Evolutionary conservation across 805 yeast species (phyloP).

Genomic region (Groenewaldozyma salmanticensis): DNA sequence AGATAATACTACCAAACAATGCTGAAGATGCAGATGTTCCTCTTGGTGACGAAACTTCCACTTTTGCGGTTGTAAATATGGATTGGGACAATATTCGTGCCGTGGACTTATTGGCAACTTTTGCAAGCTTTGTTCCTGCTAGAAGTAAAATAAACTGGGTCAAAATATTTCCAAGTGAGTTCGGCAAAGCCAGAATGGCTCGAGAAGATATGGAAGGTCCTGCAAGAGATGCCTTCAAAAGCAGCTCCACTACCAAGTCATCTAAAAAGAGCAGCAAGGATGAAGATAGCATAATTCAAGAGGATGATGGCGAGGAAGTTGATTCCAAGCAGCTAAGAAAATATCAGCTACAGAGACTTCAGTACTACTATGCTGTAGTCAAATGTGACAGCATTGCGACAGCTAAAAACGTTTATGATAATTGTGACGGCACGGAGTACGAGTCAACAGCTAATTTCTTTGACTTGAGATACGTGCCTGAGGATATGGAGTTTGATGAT

Average conservation of each 20-base stretch:
- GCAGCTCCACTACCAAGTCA: too few relatives aligned
- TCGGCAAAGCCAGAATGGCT: slow-evolving; percentile 85
- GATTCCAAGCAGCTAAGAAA: slow-evolving; percentile 76
- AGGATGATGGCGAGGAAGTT: slow-evolving; percentile 78
- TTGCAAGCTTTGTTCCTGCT: slow-evolving; percentile 71
- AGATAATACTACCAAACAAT: slow-evolving; percentile 9
- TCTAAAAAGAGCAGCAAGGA: slow-evolving; percentile 29
- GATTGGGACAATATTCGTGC: slow-evolving; percentile 97
- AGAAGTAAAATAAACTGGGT: slow-evolving; percentile 63
- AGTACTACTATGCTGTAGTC: slow-evolving; percentile 89
- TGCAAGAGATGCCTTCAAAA: slow-evolving; percentile 67
- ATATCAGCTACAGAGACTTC: slow-evolving; percentile 84
- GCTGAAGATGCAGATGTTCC: slow-evolving; percentile 49
- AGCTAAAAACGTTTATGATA: slow-evolving; percentile 66
- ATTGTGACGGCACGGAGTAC: slow-evolving; percentile 90
- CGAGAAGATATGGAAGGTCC: slow-evolving; percentile 90
- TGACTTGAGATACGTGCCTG: slow-evolving; percentile 88
- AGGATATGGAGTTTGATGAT: slow-evolving; percentile 78
- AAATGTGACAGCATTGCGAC: slow-evolving; percentile 66
- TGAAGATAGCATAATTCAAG: slow-evolving; percentile 55
- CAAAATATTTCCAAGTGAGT: slow-evolving; percentile 63
- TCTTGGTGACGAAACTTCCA: slow-evolving; percentile 72
- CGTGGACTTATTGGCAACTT: slow-evolving; percentile 80
- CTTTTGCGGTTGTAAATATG: slow-evolving; percentile 87
- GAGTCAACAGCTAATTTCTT: slow-evolving; percentile 93